These are phyloP conservation scores for Podaxis mareebaensis DNA, from an alignment of 768 basidiomycete species.

Conservation along the genomic window DNA sequence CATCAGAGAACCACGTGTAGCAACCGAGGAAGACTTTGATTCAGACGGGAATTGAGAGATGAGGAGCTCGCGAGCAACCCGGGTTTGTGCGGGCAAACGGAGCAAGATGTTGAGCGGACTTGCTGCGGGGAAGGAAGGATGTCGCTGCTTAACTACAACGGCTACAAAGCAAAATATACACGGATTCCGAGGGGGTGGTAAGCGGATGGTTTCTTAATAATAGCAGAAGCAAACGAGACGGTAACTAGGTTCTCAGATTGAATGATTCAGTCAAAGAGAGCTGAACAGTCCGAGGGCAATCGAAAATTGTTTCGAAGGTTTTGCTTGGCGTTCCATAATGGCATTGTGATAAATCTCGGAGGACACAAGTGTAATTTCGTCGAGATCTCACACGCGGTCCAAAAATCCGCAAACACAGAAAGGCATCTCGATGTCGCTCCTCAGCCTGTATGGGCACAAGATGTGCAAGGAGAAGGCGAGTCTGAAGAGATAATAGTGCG, in stretches of 20 bases:
- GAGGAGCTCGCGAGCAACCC: not conserved
- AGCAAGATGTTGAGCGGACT: not conserved
- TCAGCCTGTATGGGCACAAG: not conserved
- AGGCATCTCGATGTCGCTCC: not conserved
- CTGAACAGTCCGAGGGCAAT: not conserved
- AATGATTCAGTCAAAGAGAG: not conserved
- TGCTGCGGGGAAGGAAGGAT: not conserved
- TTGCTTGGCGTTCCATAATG: not conserved
- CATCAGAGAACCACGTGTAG: slow-evolving; percentile 16
- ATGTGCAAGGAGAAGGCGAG: not conserved
- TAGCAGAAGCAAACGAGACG: not conserved
- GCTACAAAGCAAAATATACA: not conserved
- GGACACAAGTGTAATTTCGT: not conserved
- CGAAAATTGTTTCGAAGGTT: not conserved
- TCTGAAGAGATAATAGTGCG: not conserved
- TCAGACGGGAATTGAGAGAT: not conserved
- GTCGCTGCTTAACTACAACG: slow-evolving; percentile 1
- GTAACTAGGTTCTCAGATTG: slow-evolving; percentile 4
- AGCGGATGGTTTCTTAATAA: not conserved
- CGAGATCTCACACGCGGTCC: not conserved
- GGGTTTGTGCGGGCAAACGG: not conserved
- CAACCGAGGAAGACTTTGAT: not conserved
- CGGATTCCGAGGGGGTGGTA: slow-evolving; percentile 9
- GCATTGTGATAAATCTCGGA: not conserved
- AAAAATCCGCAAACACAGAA: not conserved